A percentile compares a stretch with the other conserved stretches of the same genome.
Conservation (phyloP, 495 filamentous ascomycete genomes). For the Trichodelitschia bisporula region DNA sequence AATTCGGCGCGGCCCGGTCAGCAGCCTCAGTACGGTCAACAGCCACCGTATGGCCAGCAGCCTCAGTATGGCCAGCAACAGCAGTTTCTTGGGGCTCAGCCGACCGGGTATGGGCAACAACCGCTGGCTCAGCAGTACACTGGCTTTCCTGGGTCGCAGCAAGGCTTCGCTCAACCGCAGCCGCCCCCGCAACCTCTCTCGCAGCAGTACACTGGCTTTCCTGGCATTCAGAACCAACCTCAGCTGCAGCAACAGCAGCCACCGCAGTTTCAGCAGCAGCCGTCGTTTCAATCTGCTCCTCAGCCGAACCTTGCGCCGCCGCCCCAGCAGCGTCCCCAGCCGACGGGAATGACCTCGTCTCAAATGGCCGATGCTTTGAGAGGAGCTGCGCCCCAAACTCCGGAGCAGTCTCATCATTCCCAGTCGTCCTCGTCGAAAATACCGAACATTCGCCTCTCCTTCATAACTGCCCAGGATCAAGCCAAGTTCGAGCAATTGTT, state of each 20-base stretch:
- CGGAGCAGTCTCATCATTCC: slow-evolving; percentile 26
- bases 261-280: slow-evolving; percentile 28
- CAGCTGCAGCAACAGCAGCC: slow-evolving; percentile 29
- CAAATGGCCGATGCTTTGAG: slow-evolving; percentile 77
- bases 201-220: slow-evolving; percentile 30
- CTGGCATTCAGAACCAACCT: slow-evolving; percentile 21
- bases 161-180: slow-evolving; percentile 23
- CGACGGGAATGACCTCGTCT: slow-evolving; percentile 37
- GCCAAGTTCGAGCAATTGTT: slow-evolving; percentile 96
- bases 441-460: slow-evolving; percentile 85
- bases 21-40: too few species aligned
- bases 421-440: slow-evolving; percentile 39
- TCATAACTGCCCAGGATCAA: slow-evolving; percentile 87
- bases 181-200: slow-evolving; percentile 35
- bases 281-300: slow-evolving; percentile 15
- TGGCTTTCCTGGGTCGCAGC: slow-evolving; percentile 31
- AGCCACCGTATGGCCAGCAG: too few species aligned
- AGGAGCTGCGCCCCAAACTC: too few species aligned
- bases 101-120: slow-evolving; percentile 8
- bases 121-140: slow-evolving; percentile 24
- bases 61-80: slow-evolving; percentile 39
- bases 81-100: slow-evolving; percentile 25
- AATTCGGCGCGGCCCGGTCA: slow-evolving; percentile 50
- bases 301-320: slow-evolving; percentile 18
- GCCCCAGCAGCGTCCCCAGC: slow-evolving; percentile 16